Base-by-base conservation (phyloP, 2,329 filamentous ascomycete genomes). In the Triangularia setosa region DNA sequence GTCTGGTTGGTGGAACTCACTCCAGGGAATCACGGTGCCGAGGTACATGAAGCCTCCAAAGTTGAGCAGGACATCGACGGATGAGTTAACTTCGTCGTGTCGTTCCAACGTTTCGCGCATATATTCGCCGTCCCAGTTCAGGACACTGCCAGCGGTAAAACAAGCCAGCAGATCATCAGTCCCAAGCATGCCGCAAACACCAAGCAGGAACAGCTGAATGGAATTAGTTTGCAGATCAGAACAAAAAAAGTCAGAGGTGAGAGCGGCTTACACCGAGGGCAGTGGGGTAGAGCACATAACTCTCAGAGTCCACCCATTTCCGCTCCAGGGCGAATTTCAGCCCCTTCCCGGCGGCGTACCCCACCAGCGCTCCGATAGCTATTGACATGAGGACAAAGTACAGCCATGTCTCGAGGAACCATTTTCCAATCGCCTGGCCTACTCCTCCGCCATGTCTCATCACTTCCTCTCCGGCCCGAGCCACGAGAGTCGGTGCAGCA, bases 121-220 rank as follows among this genome's bases (percentile, higher is more conserved):
- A 68, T 83, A 88, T n/a, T 79, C 71, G 2, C 86, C 85, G 62
- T 87, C 83, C 86, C 86, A 88, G 73, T 87, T 88, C 55, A 88
- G 74, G 12, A 80, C 79, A 69, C 80, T 83, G 6, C 86, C 86
- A 0, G 86, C 85, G 2, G 84, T 78, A 64, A 87, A 87, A 70
- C 84, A 88, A 3, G 85, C 84, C 3, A 88, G 78, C 0, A 87
- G 80, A 65, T 88, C 86, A 62, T 87, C 84, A 0, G 83, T 84
- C 12, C 85, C 85, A 16, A 87, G 77, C 23, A 80, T 77, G 25
- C 85, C 85, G 63, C 82, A 84, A 0, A 84, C 83, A 2, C 86
- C 84, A 25, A 87, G 77, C 35, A 85, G 75, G 70, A 87, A 87
- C 9, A 88, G 76, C 79, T 67, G 6, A 6, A 2, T 11, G 23